Evolutionary conservation across 768 basidiomycete species (phyloP), one percentile per base, ranked within the genome.

Genomic region (Macrolepiota albuminosa): DNA sequence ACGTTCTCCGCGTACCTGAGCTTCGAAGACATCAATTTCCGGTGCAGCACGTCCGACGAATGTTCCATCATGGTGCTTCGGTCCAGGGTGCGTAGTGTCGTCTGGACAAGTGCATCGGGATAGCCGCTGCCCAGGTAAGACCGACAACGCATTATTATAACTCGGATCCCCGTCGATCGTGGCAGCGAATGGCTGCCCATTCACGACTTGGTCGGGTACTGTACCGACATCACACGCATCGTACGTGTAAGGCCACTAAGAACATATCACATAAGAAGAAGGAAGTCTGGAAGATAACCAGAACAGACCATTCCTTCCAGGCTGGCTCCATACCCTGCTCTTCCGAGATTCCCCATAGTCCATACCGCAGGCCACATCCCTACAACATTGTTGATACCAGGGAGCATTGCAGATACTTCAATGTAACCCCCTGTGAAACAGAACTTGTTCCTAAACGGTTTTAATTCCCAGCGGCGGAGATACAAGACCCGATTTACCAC

Each of bases 11-110:
- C 66, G 69, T 69, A 68, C 81, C 72, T 89, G 87, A 34, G 92
- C 91, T 73, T 94, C 93, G 61, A 95, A 85, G 46, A 95, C 72
- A 70, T 95, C 93, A 61, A 94, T 93, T 70, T 95, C 93, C 3
- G 93, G 93, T 29, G 93, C 89, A 26, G 87, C 73, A 33, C 93
- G 78, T 2, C 92, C 93, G 1, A 88, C 85, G 70, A 83, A 93
- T 0, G 84, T 79, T 9, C 89, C 89, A 70, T 92, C 87, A 0
- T 76, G 59, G 52, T 85, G 82, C 46, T 80, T 78, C 6, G 92
- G 92, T 1, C 92, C 92, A 34, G 93, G 93, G 68, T 94, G 92
- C 31, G 81, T 56, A 5, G 54, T 77, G 63, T 93, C 91, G 18
- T 84, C 84, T 0, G 77, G 69, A 69, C 93, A 95, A 0, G 93